Evolutionary conservation across 2,329 filamentous ascomycete genomes (phyloP), one percentile per base, ranked within the genome.

Genomic region (Blumeriella jaapii): DNA sequence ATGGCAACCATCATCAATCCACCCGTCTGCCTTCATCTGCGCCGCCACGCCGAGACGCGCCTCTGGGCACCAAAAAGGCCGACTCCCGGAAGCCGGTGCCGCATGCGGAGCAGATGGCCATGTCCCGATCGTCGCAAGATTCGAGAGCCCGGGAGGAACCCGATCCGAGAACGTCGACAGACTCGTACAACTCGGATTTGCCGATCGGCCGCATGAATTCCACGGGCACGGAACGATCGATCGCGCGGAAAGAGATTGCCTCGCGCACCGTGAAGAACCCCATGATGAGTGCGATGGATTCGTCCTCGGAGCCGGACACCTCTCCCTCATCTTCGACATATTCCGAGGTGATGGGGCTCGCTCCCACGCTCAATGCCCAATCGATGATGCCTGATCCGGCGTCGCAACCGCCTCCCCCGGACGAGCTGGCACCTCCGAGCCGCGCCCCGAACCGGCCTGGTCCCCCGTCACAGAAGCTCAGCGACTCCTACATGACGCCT

Each of bases 231-330:
- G 30, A 30, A 31, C 50, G 42, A 29, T 52, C 51, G 55, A 69
- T 81, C 40, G 49, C 72, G 8, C 68, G 79, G 48, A 87, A 84
- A 54, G 81, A 87, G 29, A 51, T 79, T 27, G 31, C 46, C 11
- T 20, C 47, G 18, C 44, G 42, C 12, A 15, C 40, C 16, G 28
- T 45, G 4, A 50, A 49, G 30, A 51, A 41, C 24, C n/a, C n/a
- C n/a, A n/a, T n/a, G n/a, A 48, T 36, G 12, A 45, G 46, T 18
- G 50, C 46, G 15, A 42, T 47, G 35, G 49, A 47, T 28, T 52
- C 46, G 3, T 54, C 53, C 8, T 53, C 53, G 23, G 51, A 44
- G 11, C 37, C 48, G 8, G 53, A 56, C 15, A 51, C 49, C 6
- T 53, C 52, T 11, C 49, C 54, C 19, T 56, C 54, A 10, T 51